Percentiles rank a stretch among this genome's conserved stretches.
These are phyloP conservation scores for Hymenoscyphus salicellus DNA, from an alignment of 2,329 filamentous ascomycete species.

Conservation along the genomic window DNA sequence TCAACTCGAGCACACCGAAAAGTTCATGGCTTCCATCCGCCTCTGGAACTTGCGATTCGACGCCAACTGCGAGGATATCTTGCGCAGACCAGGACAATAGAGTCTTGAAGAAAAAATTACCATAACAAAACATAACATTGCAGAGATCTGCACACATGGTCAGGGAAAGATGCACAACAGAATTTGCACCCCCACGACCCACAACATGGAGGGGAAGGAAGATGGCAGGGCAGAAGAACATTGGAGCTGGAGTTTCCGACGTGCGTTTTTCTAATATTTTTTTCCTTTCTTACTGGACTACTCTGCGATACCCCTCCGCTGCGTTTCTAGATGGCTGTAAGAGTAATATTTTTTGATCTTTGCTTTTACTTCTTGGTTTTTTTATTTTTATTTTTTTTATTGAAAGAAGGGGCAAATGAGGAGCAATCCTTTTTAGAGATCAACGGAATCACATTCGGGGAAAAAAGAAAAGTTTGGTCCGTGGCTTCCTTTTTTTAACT, in stretches of 20 bases:
- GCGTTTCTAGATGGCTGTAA: constrained; percentile 1
- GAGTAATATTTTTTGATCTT: neutral
- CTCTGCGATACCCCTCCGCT: constrained; percentile 1
- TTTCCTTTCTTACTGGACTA: neutral
- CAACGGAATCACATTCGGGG: too few relatives aligned
- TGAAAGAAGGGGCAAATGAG: too few relatives aligned
- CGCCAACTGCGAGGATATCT: constrained; percentile 88
- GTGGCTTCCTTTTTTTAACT: too few relatives aligned
- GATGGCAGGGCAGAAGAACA: neutral
- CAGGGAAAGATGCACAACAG: neutral
- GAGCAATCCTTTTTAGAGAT: too few relatives aligned
- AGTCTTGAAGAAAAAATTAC: neutral
- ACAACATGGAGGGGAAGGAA: neutral
- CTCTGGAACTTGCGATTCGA: constrained; percentile 92
- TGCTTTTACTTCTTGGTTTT: too few relatives aligned
- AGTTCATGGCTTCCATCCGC: constrained; percentile 83
- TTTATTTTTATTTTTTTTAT: neutral
- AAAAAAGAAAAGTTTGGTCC: too few relatives aligned
- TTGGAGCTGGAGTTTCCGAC: neutral
- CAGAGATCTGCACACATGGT: neutral
- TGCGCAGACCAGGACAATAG: constrained; percentile 52
- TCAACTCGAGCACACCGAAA: constrained; percentile 85
- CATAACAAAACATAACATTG: neutral
- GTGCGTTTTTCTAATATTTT: neutral
- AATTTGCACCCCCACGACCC: neutral